Percentiles rank a stretch among this genome's conserved stretches.
These are phyloP conservation scores for Alternaria sp. DNA, from an alignment of 2,329 filamentous ascomycete species.

Conservation along the genomic window DNA sequence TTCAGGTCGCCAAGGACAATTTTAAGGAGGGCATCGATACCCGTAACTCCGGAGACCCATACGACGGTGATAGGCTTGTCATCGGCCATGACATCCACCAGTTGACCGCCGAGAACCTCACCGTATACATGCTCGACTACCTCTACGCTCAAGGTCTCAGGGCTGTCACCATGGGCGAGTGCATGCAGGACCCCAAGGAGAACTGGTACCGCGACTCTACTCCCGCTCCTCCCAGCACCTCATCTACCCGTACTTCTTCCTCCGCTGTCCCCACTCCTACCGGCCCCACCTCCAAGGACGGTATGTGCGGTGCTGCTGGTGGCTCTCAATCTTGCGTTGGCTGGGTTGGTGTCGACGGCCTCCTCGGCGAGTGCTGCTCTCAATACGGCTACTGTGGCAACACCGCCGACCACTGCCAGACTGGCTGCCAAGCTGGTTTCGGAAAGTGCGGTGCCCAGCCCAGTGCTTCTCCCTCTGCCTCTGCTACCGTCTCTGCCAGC, in stretches of 20 bases:
- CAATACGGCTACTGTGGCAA: slow-evolving; percentile 49
- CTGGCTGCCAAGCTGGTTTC: slow-evolving; percentile 28
- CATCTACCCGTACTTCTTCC: slow-evolving; percentile 15
- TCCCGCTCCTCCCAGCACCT: slow-evolving; percentile 42
- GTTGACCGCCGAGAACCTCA: slow-evolving; percentile 53
- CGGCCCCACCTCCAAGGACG: slow-evolving; percentile 26
- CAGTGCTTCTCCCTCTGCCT: slow-evolving; percentile 4
- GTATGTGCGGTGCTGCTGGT: slow-evolving; percentile 25
- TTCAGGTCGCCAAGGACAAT: slow-evolving; percentile 42
- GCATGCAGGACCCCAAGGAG: slow-evolving; percentile 51
- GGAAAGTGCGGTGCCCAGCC: slow-evolving; percentile 17
- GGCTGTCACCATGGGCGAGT: slow-evolving; percentile 57
- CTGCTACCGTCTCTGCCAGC: slow-evolving; percentile 21
- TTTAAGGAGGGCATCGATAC: slow-evolving; percentile 52
- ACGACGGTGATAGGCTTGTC: slow-evolving; percentile 52
- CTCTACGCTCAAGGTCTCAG: slow-evolving; percentile 49
- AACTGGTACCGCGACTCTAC: slow-evolving; percentile 58
- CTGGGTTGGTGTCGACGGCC: slow-evolving; percentile 28
- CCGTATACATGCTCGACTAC: slow-evolving; percentile 52
- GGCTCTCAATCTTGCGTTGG: slow-evolving; percentile 29
- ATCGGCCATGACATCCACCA: slow-evolving; percentile 60
- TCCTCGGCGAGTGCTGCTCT: slow-evolving; percentile 53
- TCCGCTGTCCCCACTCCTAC: slow-evolving; percentile 27
- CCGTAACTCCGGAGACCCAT: slow-evolving; percentile 10
- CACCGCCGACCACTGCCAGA: slow-evolving; percentile 29